Base-by-base conservation (phyloP, 345 rosid species). In the Murraya koenigii region DNA sequence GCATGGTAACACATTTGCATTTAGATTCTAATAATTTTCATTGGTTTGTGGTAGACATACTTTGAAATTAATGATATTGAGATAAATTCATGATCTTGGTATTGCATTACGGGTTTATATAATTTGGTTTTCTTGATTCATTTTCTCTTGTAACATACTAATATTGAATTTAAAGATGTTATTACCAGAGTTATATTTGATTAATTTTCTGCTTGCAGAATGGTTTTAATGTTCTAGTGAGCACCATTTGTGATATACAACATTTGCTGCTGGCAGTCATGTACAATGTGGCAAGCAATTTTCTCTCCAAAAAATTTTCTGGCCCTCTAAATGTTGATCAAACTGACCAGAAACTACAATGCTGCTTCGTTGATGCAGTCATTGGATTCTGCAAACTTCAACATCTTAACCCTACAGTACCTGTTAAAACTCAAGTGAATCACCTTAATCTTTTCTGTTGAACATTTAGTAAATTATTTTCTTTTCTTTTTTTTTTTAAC, bases 301-400 rank as follows among this genome's bases (percentile, higher is more conserved):
- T 87, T 81, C 84, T 92, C 71, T 82, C 84, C 56, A 92, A 91
- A 87, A 90, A 84, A 75, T 83, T 86, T 79, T 85, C 83, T 64
- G 90, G 77, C 32, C 82, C 82, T 52, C 79, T 71, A 67, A 80
- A 80, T 80, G 82, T 80, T 76, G 95, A 86, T 85, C 85, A 79
- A 77, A 76, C 79, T 56, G 99, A 90, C 69, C 89, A 92, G 83
- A 87, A 87, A 86, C 93, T 87, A 79, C 87, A 77, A 81, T 81
- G 85, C 78, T 88, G 93, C 86, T 89, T 94, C 80, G 84, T 91
- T 68, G 89, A 89, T 84, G 97, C 98, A 65, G 92, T 89, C 80
- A 92, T 90, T 85, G 91, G 91, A 8, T 96, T 92, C 82, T 90
- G 97, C 94, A 96, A 92, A 85, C 91, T 94, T 85, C 99, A 94